Percentiles rank a stretch among this genome's conserved stretches.
These are phyloP conservation scores for Ogataea trehaloabstinens DNA, from an alignment of 805 yeast genomes.

Conservation along the genomic window DNA sequence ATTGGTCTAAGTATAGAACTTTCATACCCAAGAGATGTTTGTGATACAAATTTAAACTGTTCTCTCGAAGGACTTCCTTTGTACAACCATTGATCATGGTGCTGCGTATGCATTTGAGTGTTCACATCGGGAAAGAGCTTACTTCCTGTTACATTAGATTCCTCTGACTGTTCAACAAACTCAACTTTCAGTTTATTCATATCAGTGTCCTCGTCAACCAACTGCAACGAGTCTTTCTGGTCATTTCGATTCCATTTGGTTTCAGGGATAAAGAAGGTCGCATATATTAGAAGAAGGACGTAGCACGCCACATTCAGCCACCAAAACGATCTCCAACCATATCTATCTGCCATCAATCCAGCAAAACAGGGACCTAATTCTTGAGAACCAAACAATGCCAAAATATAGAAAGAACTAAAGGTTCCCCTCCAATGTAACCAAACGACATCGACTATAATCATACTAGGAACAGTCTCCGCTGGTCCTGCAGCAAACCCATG, in stretches of 20 bases:
- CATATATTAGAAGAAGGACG: constrained; percentile 6
- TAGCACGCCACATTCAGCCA: too few species aligned
- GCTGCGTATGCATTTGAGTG: constrained; percentile 2
- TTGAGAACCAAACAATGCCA: constrained; percentile 14
- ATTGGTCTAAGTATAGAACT: constrained; percentile 11
- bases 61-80: constrained; percentile 12
- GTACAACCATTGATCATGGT: constrained; percentile 10
- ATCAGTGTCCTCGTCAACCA: constrained; percentile 3
- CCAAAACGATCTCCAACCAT: constrained; percentile 15
- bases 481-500: constrained; percentile 17
- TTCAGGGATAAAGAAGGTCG: constrained; percentile 11
- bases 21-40: constrained; percentile 13
- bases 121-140: background rate
- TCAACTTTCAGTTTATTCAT: constrained; percentile 4
- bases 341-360: constrained; percentile 15
- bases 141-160: background rate
- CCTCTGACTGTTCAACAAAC: constrained; percentile 3
- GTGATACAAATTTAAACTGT: constrained; percentile 13
- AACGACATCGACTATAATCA: constrained; percentile 15
- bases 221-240: constrained; percentile 3
- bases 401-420: constrained; percentile 10
- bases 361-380: constrained; percentile 14
- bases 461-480: constrained; percentile 14
- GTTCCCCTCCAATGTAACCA: constrained; percentile 16
- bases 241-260: constrained; percentile 14